Conservation (phyloP, 2,329 filamentous ascomycete species). For the Drechslerella dactyloides region DNA sequence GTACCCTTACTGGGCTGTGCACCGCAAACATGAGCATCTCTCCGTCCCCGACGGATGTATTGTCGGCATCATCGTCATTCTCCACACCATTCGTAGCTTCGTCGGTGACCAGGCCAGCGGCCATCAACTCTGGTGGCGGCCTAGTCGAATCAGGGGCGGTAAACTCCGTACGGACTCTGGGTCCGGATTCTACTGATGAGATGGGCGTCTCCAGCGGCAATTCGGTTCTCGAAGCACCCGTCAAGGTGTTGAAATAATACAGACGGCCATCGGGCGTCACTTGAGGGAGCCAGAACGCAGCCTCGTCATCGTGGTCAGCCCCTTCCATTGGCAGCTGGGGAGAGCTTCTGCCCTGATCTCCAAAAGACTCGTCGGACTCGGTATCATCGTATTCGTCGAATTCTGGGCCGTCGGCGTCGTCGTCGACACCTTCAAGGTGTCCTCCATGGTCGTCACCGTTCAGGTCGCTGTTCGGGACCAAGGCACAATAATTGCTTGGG, state of each 20-base stretch:
- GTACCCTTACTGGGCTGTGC: constrained; percentile 52
- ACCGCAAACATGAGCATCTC: constrained; percentile 54
- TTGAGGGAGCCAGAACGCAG: constrained; percentile 98
- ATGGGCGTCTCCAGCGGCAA: constrained; percentile 89
- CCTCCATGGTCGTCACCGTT: constrained; percentile 67
- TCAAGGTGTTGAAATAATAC: constrained; percentile 98
- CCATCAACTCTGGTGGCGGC: constrained; percentile 89
- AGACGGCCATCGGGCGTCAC: constrained; percentile 89
- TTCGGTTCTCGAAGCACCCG: constrained; percentile 92
- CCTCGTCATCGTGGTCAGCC: constrained; percentile 72
- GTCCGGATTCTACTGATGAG: constrained; percentile 79
- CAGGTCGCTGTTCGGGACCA: constrained; percentile 78
- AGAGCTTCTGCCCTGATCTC: constrained; percentile 62
- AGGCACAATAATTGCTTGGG: constrained; percentile 96
- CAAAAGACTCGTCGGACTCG: constrained; percentile 62
- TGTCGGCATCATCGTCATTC: constrained; percentile 80
- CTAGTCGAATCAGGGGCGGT: constrained; percentile 87
- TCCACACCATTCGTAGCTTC: constrained; percentile 60
- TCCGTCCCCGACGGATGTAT: constrained; percentile 68
- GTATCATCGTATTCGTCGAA: constrained; percentile 70
- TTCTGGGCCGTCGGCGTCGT: constrained; percentile 70
- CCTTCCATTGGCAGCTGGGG: constrained; percentile 69
- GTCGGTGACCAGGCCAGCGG: constrained; percentile 75
- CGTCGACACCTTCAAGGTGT: constrained; percentile 69
- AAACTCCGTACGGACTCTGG: constrained; percentile 85